phyloP scores from a whole-genome alignment of 768 basidiomycete genomes.

The Russula earlei region DNA sequence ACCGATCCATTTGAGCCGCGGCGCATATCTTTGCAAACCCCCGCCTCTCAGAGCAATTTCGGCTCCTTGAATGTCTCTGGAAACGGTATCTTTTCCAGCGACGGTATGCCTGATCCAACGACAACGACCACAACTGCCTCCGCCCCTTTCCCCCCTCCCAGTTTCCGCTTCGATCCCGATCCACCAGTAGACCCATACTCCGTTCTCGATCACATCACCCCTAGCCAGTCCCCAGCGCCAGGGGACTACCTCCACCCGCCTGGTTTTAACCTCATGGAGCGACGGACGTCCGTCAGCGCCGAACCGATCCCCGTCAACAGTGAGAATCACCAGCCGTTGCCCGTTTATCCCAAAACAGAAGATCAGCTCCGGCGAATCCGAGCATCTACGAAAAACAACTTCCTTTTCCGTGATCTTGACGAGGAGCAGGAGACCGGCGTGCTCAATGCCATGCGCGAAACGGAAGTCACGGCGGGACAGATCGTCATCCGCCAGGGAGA shows the following conservation, averaged over 20 bases:
- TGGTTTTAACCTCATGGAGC: constrained; percentile 71
- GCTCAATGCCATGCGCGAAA: constrained; percentile 92
- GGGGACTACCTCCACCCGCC: constrained; percentile 68
- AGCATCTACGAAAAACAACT: constrained; percentile 76
- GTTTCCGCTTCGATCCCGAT: constrained; percentile 54
- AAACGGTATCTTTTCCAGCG: constrained; percentile 59
- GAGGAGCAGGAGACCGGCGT: constrained; percentile 93
- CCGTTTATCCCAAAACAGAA: constrained; percentile 65
- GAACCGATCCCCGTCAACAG: constrained; percentile 88
- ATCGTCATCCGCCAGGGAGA: constrained; percentile 97
- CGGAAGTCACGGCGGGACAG: constrained; percentile 55
- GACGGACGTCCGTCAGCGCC: constrained; percentile 90
- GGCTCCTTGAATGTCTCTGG: constrained; percentile 74
- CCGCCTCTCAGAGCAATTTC: constrained; percentile 59
- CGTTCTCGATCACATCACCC: constrained; percentile 26
- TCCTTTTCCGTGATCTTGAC: constrained; percentile 93
- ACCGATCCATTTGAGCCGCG: constrained; percentile 39
- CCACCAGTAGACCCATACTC: constrained; percentile 37
- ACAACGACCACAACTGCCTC: constrained; percentile 5
- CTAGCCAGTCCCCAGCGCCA: constrained; percentile 29
- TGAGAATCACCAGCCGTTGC: constrained; percentile 54
- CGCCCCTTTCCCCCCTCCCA: constrained; percentile 33
- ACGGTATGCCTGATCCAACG: constrained; percentile 25
- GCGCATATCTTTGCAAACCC: constrained; percentile 45
- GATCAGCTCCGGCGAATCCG: constrained; percentile 86